Evolutionary conservation across 305 asterid species (phyloP).

Genomic region (Vinca major): DNA sequence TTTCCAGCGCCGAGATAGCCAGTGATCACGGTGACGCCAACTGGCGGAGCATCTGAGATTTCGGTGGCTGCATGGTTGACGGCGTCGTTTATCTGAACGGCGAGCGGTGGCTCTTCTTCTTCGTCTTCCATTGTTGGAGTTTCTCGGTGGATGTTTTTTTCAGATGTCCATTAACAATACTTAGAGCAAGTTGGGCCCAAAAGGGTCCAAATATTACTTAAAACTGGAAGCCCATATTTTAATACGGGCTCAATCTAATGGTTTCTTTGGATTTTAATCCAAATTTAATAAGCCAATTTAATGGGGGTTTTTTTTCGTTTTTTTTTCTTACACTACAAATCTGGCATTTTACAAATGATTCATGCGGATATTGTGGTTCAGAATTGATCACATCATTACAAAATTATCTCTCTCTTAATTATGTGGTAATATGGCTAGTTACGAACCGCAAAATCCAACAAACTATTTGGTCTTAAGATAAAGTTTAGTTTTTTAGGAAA

Average conservation of each 20-base stretch:
- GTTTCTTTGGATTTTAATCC: background rate
- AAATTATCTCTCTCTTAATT: no score
- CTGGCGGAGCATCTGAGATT: constrained; percentile 35
- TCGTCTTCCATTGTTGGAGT: constrained; percentile 45
- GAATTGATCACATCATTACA: no score
- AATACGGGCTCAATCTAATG: background rate
- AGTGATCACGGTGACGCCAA: constrained; percentile 92
- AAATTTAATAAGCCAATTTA: no score
- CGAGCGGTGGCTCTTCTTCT: constrained; percentile 81
- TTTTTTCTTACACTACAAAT: no score
- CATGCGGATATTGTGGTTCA: no score
- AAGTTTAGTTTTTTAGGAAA: no score
- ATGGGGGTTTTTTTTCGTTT: no score
- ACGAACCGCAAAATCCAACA: no score
- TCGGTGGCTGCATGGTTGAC: constrained; percentile 6
- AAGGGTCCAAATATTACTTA: background rate
- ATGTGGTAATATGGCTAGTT: no score
- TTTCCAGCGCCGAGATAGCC: constrained; percentile 98
- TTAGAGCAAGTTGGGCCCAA: background rate
- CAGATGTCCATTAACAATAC: background rate
- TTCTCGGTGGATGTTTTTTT: background rate
- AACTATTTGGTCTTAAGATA: no score
- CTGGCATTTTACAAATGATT: no score
- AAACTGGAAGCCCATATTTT: background rate
- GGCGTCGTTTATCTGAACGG: constrained; percentile 48